Conservation (phyloP, 228 moss, liverwort and hornwort species). For the Sphagnum fallax region DNA sequence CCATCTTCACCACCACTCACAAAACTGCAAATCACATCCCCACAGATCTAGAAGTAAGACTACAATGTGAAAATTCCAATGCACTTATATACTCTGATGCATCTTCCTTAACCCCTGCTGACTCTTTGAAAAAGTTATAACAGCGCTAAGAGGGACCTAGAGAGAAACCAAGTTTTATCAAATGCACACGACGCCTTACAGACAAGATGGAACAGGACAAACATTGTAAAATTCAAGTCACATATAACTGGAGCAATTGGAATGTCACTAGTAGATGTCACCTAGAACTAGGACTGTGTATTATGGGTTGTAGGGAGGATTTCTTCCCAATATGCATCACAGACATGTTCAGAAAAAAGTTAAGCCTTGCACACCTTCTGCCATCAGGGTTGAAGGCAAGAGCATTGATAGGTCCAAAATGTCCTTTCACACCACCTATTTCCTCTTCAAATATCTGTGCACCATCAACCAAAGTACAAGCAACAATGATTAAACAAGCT, state of each 20-base stretch:
- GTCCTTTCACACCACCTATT: conserved; percentile 95
- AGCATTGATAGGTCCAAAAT: conserved; percentile 97
- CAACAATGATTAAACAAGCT: no score
- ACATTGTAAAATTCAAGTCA: background rate
- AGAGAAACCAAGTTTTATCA: no score
- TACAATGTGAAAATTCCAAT: background rate
- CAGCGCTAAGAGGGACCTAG: no score
- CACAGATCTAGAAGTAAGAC: background rate
- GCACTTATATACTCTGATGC: no score
- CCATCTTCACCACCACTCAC: conserved; percentile 97
- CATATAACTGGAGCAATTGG: background rate
- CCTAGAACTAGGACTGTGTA: background rate
- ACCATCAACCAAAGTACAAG: background rate
- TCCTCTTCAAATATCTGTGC: conserved; percentile 81
- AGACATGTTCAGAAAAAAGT: background rate
- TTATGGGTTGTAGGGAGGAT: no score
- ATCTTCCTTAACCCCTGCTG: no score
- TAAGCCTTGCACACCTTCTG: conserved; percentile 44
- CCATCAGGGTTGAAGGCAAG: conserved; percentile 93
- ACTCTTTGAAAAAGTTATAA: no score
- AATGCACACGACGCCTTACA: no score
- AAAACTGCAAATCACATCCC: conserved; percentile 48
- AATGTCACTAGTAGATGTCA: background rate
- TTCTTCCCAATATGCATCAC: no score
- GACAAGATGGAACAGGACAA: no score